phyloP scores from a whole-genome alignment of 805 yeast genomes.

The Debaryomyces hansenii region DNA sequence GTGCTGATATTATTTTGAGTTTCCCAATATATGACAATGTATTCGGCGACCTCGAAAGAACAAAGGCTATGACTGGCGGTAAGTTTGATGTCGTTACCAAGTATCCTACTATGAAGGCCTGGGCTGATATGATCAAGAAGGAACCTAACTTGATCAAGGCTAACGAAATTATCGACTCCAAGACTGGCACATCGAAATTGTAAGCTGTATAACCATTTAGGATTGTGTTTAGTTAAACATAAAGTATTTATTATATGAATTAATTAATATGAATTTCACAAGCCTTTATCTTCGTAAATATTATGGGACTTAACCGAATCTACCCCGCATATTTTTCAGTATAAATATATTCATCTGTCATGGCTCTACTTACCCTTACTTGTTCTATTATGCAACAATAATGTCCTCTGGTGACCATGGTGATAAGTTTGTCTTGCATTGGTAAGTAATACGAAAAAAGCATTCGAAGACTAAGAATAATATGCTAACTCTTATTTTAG shows the following conservation, averaged over 20 bases:
- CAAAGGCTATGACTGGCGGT: conserved; percentile 18
- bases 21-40: conserved; percentile 41
- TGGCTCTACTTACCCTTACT: no score
- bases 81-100: conserved; percentile 4
- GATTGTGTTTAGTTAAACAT: no score
- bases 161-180: conserved; percentile 7
- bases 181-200: background rate
- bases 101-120: conserved; percentile 24
- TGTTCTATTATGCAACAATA: no score
- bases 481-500: conserved; percentile 15
- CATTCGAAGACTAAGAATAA: background rate
- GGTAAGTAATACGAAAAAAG: conserved; percentile 16
- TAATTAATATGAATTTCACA: no score
- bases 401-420: background rate
- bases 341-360: no score
- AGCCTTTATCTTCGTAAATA: no score
- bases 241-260: no score
- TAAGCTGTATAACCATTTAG: background rate
- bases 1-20: conserved; percentile 55
- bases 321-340: no score
- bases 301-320: no score
- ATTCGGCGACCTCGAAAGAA: conserved; percentile 23
- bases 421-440: conserved; percentile 22
- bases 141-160: conserved; percentile 16
- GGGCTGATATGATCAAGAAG: conserved; percentile 16